Conservation (phyloP, 495 filamentous ascomycete species). For the Oidiodendron maius region DNA sequence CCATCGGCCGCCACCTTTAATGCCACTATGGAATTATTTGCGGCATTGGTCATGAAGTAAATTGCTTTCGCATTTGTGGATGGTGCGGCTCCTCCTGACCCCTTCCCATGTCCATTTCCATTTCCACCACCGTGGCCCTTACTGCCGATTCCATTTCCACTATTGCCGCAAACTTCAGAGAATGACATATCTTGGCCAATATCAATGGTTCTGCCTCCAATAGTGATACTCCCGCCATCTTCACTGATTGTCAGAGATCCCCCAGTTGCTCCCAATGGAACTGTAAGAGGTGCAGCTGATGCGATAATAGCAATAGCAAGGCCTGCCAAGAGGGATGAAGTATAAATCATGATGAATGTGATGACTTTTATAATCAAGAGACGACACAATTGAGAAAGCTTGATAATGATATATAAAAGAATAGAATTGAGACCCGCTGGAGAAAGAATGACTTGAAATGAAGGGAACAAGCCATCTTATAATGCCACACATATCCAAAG, state of each 20-base stretch:
- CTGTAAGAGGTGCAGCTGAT: slow-evolving; percentile 1
- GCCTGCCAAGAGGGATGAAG: background rate
- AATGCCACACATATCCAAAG: background rate
- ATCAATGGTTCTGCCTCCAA: slow-evolving; percentile 4
- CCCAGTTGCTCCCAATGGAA: slow-evolving; percentile 7
- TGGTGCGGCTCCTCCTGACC: slow-evolving; percentile 1
- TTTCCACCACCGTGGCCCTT: background rate
- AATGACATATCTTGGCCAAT: background rate
- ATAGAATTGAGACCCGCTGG: slow-evolving; percentile 2
- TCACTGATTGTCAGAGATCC: slow-evolving; percentile 4
- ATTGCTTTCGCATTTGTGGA: slow-evolving; percentile 34
- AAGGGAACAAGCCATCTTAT: background rate
- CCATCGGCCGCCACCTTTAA: slow-evolving; percentile 39
- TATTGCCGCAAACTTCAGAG: background rate
- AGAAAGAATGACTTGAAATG: background rate
- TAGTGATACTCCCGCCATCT: slow-evolving; percentile 6
- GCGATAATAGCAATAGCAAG: background rate
- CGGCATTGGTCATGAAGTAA: slow-evolving; percentile 46
- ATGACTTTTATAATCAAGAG: background rate
- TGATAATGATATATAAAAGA: background rate
- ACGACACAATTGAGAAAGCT: background rate
- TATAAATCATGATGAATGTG: slow-evolving; percentile 1
- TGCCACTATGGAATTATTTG: slow-evolving; percentile 39
- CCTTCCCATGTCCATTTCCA: background rate
- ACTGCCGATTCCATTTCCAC: background rate